A percentile compares a stretch with the other conserved stretches of the same genome.
Evolutionary conservation across 1,139 yeast species (phyloP).

Genomic region (Candida sp.): DNA sequence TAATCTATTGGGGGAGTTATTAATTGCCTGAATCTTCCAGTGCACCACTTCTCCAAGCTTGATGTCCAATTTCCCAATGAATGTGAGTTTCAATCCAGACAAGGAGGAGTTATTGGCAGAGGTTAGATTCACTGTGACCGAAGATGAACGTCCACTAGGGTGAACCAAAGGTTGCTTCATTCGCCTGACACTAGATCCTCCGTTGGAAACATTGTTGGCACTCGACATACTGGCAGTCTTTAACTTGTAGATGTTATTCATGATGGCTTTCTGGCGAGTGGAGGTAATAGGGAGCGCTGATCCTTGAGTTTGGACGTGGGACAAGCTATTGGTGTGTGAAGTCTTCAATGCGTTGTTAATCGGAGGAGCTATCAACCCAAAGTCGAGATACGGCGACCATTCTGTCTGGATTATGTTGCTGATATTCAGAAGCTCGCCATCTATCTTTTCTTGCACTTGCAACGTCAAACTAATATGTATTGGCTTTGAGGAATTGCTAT

Average conservation of each 20-base stretch:
- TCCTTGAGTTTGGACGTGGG: constrained; percentile 27
- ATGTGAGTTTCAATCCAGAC: constrained; percentile 60
- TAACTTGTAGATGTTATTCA: constrained; percentile 21
- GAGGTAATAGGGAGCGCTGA: constrained; percentile 11
- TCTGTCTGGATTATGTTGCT: constrained; percentile 50
- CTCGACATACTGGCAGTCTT: constrained; percentile 16
- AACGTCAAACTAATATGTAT: constrained; percentile 34
- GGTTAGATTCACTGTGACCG: constrained; percentile 48
- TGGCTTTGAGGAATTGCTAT: constrained; percentile 31
- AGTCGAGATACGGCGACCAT: constrained; percentile 68
- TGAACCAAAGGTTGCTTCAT: constrained; percentile 17
- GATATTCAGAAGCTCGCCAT: constrained; percentile 15
- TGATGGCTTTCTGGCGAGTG: constrained; percentile 22
- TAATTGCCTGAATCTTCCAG: constrained; percentile 74
- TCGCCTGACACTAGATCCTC: constrained; percentile 8
- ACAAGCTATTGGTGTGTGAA: constrained; percentile 19
- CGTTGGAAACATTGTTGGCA: constrained; percentile 5
- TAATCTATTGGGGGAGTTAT: constrained; percentile 52
- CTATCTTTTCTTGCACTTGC: constrained; percentile 25
- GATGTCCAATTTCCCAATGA: constrained; percentile 66
- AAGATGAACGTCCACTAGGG: constrained; percentile 33
- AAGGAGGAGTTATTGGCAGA: constrained; percentile 35
- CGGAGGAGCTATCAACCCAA: constrained; percentile 52
- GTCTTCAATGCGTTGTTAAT: constrained; percentile 43
- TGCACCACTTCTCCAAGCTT: constrained; percentile 62